These are phyloP conservation scores for Fusarium mexicanum DNA, from an alignment of 2,329 filamentous ascomycete genomes.

Conservation along the genomic window DNA sequence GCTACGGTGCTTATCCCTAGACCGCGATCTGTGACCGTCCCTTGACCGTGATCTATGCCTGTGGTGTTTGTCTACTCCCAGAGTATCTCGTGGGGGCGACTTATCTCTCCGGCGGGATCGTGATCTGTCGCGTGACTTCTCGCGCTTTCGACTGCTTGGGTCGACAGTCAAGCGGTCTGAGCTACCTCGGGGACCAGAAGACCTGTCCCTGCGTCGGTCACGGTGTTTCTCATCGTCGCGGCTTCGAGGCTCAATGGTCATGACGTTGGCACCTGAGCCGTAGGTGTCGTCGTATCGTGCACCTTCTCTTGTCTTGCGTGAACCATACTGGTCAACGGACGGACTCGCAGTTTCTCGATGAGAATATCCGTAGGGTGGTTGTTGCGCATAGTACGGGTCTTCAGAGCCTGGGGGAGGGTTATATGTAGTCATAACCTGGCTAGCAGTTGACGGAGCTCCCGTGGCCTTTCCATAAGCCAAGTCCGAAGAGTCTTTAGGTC, in stretches of 20 bases:
- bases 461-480: slow-evolving; percentile 40
- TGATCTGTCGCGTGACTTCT: slow-evolving; percentile 41
- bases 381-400: slow-evolving; percentile 23
- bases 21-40: slow-evolving; percentile 26
- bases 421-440: slow-evolving; percentile 40
- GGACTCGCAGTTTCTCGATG: slow-evolving; percentile 26
- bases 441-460: slow-evolving; percentile 36
- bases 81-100: slow-evolving; percentile 22
- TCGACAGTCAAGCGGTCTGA: slow-evolving; percentile 40
- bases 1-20: slow-evolving; percentile 30
- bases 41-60: slow-evolving; percentile 26
- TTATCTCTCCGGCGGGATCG: slow-evolving; percentile 38
- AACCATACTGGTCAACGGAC: slow-evolving; percentile 31
- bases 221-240: slow-evolving; percentile 49
- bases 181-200: slow-evolving; percentile 26
- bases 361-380: slow-evolving; percentile 26
- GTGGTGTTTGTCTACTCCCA: slow-evolving; percentile 30
- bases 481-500: slow-evolving; percentile 35
- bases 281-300: slow-evolving; percentile 50
- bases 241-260: slow-evolving; percentile 54
- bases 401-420: slow-evolving; percentile 28
- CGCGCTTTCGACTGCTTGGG: slow-evolving; percentile 35
- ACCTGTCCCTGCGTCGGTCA: slow-evolving; percentile 46
- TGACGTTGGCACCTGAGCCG: slow-evolving; percentile 50
- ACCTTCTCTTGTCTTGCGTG: slow-evolving; percentile 34